Conservation (phyloP, 805 yeast species). For the Candida suzukii region DNA sequence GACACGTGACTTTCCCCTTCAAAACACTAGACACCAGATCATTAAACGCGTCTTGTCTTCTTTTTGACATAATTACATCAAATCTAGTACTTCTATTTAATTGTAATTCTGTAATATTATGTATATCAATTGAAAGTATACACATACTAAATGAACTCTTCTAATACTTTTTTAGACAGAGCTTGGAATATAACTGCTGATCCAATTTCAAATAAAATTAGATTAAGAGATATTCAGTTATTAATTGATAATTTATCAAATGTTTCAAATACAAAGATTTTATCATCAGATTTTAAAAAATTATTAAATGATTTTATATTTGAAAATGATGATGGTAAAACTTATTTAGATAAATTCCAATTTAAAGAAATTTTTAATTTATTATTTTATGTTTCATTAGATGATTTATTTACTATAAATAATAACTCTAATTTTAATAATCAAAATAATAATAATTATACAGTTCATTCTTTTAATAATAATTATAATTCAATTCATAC, state of each 20-base stretch:
- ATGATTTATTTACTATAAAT: background rate
- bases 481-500: background rate
- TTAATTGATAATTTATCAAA: background rate
- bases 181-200: background rate
- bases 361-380: background rate
- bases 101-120: too few species aligned
- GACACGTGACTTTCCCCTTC: too few species aligned
- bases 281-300: background rate
- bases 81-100: too few species aligned
- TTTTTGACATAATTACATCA: too few species aligned
- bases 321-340: background rate
- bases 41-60: too few species aligned
- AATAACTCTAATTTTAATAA: background rate
- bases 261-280: background rate
- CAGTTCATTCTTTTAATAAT: background rate
- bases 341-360: background rate
- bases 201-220: background rate
- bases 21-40: too few species aligned
- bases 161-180: background rate
- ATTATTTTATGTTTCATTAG: background rate
- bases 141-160: background rate
- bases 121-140: background rate
- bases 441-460: background rate
- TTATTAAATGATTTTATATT: background rate
- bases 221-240: background rate